Base-by-base conservation (phyloP, 2,329 filamentous ascomycete species). In the Pseudogymnoascus sp. region DNA sequence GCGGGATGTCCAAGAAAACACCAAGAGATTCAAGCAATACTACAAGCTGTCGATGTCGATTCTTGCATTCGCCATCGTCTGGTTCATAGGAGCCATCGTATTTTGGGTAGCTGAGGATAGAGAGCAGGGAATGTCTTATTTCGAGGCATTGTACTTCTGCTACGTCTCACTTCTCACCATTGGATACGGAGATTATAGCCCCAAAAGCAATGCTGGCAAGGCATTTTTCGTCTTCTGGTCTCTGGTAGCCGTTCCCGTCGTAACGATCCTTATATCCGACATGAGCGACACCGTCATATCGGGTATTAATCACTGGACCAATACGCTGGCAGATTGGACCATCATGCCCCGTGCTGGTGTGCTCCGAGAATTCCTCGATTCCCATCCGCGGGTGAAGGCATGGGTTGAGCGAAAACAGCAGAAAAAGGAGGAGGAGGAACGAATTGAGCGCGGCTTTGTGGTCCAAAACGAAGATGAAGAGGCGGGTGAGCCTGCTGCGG, bases 161-260 rank as follows among this genome's bases (percentile, higher is more conserved):
- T 89, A 87, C 67, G 81, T 87, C 18, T 83, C 82, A 1, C 79
- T 90, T 0, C 71, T 89, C 8, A 89, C 87, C 0, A 86, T 89
- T 48, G 87, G 87, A 1, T 89, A 89, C 66, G 87, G 87, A 5
- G 87, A 89, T 67, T 75, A 87, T 18, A 79, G 81, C 7, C 87
- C 87, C 0, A 80, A 80, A 64, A 83, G 80, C 5, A 88, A 88
- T 67, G 79, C 84, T 0, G 86, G 85, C 3, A 81, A 87, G 55
- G 83, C 85, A 0, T 87, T 89, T 70, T 90, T 90, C 69, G 80
- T 90, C 4, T 78, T 89, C 25, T 90, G 87, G 87, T 85, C 81
- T 27, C 73, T 89, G 2, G 77, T 89, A 39, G 86, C 87, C 2
- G 81, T 89, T 1, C 87, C 87, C 0, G 87, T 84, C 1, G 87